Evolutionary conservation across 2,329 filamentous ascomycete species (phyloP).

Genomic region (Cucurbitaria berberidis): DNA sequence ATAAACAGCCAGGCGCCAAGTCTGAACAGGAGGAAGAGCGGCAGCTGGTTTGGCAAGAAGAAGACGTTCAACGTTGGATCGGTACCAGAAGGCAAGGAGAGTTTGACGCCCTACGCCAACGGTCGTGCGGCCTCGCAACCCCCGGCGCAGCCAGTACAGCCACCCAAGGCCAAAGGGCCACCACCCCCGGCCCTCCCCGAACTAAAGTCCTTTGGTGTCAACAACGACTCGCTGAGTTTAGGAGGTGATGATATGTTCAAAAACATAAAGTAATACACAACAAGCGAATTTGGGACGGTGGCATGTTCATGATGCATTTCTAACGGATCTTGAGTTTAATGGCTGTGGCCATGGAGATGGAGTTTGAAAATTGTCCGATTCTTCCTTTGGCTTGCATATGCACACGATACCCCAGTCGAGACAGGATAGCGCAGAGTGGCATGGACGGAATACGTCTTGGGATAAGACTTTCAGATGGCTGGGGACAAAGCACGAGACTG

Average conservation of each 20-base stretch:
- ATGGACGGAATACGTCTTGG: conserved; percentile 3
- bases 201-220: conserved; percentile 45
- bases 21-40: conserved; percentile 46
- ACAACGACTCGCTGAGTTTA: conserved; percentile 41
- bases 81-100: conserved; percentile 43
- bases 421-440: conserved; percentile 26
- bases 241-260: conserved; percentile 51
- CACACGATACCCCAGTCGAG: conserved; percentile 48
- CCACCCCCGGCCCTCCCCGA: conserved; percentile 50
- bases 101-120: conserved; percentile 25
- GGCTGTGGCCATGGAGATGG: conserved; percentile 31
- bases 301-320: conserved; percentile 35
- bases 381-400: conserved; percentile 44
- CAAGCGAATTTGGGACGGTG: conserved; percentile 8
- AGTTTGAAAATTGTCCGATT: conserved; percentile 41
- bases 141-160: conserved; percentile 15
- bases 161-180: conserved; percentile 40
- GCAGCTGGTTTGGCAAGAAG: conserved; percentile 50
- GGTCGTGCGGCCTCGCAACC: conserved; percentile 25
- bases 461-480: conserved; percentile 19
- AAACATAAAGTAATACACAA: conserved; percentile 42
- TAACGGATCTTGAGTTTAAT: conserved; percentile 40
- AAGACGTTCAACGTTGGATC: conserved; percentile 43
- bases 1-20: conserved; percentile 40
- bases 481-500: conserved; percentile 16